Base-by-base conservation (phyloP, 2,329 filamentous ascomycete genomes). In the Trichoderma aggressivum region DNA sequence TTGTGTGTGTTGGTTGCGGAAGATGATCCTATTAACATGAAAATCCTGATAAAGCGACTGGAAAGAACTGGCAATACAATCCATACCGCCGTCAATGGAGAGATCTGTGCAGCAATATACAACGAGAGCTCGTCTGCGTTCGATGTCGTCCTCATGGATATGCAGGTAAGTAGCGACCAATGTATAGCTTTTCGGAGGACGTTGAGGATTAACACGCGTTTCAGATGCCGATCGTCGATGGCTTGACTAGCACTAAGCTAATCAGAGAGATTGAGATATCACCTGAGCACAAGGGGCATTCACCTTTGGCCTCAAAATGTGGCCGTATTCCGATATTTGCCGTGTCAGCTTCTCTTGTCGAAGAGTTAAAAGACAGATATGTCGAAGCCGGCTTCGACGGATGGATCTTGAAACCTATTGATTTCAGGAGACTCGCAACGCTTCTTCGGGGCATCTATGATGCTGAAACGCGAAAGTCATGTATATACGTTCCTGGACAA, bases 191-290 rank as follows among this genome's bases (percentile, higher is more conserved):
- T 11, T 30, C n/a, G n/a, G 39, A 50, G 18, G 6, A 24, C 14
- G 7, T 11, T 11, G 26, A 50, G n/a, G 16, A 21, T 59, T 74
- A 72, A 73, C 58, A 21, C 32, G 21, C 34, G 26, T 60, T n/a
- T 24, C n/a, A 97, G 93, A 97, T 97, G 94, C 94, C 94, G 21
- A 96, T 97, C 36, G 92, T 97, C 5, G 93, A 97, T 77, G 94
- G 94, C 16, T 86, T 94, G 30, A 89, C 87, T 3, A 94, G 93
- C 18, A 92, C 94, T 0, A 94, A 93, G 80, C 91, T 94, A 87
- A 97, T 97, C 73, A 87, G 94, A 30, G 89, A 89, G 0, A 90
- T 87, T 67, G 94, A 97, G 78, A 87, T 87, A 83, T 79, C 84
- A 60, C 60, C 77, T 76, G 65, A 81, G 2, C 81, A 86, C 58